Evolutionary conservation across 331 rosid genomes (phyloP).

Genomic region (Spiraea crenata): DNA sequence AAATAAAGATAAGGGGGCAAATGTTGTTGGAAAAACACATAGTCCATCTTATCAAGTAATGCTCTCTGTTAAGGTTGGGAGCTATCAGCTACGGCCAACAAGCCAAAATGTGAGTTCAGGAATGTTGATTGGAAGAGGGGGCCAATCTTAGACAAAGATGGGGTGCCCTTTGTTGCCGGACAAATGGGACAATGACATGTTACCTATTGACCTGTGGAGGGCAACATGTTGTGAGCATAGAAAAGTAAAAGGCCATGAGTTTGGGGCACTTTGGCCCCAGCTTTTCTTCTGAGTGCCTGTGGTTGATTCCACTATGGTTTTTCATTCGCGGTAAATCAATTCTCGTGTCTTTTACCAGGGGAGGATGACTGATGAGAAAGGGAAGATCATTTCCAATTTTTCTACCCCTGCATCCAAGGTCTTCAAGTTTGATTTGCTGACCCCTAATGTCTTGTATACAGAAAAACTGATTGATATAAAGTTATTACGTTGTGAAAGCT

Average conservation of each 20-base stretch:
- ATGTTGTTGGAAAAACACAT: background rate
- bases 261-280: slow-evolving; percentile 10
- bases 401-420: no score
- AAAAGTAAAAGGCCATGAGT: background rate
- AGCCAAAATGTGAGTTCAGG: slow-evolving; percentile 3
- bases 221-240: background rate
- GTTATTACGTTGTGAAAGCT: background rate
- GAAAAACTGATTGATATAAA: no score
- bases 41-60: slow-evolving; percentile 8
- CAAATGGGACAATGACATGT: slow-evolving; percentile 14
- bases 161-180: background rate
- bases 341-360: no score
- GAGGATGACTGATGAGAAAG: no score
- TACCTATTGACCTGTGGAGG: slow-evolving; percentile 2
- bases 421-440: no score
- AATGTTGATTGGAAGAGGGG: background rate
- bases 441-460: no score
- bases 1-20: background rate
- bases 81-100: slow-evolving; percentile 5
- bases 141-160: background rate
- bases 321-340: no score
- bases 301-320: slow-evolving; percentile 4
- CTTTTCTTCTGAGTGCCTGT: background rate
- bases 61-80: slow-evolving; percentile 16
- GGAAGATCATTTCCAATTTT: no score